phyloP scores from a whole-genome alignment of 202 grass and related monocot species.

The Panicum hallii region DNA sequence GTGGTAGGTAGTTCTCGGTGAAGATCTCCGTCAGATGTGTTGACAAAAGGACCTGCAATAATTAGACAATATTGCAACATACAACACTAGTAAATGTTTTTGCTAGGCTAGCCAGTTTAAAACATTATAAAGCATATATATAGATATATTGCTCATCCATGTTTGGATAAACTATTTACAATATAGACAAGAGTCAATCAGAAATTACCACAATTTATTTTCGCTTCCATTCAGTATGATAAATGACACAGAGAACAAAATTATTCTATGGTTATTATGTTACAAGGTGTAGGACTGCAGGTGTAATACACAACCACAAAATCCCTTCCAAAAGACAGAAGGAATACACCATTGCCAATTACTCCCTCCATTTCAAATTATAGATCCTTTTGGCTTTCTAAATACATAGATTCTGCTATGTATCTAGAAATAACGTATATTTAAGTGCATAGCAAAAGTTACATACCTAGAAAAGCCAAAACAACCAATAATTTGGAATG shows the following conservation, averaged over 20 bases:
- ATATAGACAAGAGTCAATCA: conserved; percentile 26
- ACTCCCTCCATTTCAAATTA: no score
- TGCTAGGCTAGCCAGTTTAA: background rate
- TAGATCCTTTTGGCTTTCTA: no score
- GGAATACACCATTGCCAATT: background rate
- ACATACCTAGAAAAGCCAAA: no score
- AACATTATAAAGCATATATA: conserved; percentile 3
- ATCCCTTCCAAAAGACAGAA: conserved; percentile 17
- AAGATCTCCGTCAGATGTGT: conserved; percentile 92
- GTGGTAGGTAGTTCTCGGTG: conserved; percentile 70
- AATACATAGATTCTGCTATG: no score
- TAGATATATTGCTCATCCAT: conserved; percentile 21
- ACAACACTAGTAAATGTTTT: conserved; percentile 3
- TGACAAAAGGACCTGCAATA: conserved; percentile 79
- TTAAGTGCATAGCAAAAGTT: no score
- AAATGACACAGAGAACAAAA: conserved; percentile 5
- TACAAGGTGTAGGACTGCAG: background rate
- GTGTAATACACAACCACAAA: conserved; percentile 1
- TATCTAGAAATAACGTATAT: no score
- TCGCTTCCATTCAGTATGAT: conserved; percentile 1
- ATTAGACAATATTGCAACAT: conserved; percentile 36
- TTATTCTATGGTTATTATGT: conserved; percentile 20
- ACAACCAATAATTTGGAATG: no score
- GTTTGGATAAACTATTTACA: conserved; percentile 16
- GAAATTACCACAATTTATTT: background rate